A percentile compares a stretch with the other conserved stretches of the same genome.
Evolutionary conservation across 768 basidiomycete species (phyloP).

Genomic region (Scleroderma citrinum): DNA sequence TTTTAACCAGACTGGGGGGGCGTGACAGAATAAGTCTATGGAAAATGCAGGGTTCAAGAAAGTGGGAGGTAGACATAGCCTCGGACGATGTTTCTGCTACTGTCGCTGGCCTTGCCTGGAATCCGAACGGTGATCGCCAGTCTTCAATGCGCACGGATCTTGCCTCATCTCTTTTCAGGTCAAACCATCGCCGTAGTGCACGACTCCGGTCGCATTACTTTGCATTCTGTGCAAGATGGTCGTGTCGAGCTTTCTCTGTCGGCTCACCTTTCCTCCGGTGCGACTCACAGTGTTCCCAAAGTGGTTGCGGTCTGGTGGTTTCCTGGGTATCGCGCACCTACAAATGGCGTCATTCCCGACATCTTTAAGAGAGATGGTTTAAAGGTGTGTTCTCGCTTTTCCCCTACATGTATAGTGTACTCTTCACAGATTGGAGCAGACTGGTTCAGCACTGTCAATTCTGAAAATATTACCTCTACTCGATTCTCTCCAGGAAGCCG

Average conservation of each 20-base stretch:
- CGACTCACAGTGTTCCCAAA: slow-evolving; percentile 14
- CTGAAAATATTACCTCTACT: slow-evolving; percentile 65
- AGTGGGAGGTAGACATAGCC: slow-evolving; percentile 78
- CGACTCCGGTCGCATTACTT: slow-evolving; percentile 57
- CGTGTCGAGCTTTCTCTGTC: slow-evolving; percentile 44
- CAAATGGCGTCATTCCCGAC: slow-evolving; percentile 53
- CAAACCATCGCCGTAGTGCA: slow-evolving; percentile 69
- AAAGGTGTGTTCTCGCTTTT: slow-evolving; percentile 41
- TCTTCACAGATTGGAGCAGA: slow-evolving; percentile 38
- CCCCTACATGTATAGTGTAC: not conserved
- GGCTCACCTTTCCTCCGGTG: slow-evolving; percentile 20
- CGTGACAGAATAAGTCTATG: slow-evolving; percentile 70
- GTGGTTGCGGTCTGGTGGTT: slow-evolving; percentile 74
- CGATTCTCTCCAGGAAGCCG: slow-evolving; percentile 64
- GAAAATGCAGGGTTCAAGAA: slow-evolving; percentile 74
- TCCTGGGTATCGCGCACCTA: slow-evolving; percentile 37
- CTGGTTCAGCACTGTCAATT: slow-evolving; percentile 72
- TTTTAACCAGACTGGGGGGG: slow-evolving; percentile 61
- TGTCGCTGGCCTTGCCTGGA: slow-evolving; percentile 67
- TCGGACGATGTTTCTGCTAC: slow-evolving; percentile 37
- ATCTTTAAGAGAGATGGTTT: slow-evolving; percentile 64
- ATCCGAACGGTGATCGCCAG: slow-evolving; percentile 61
- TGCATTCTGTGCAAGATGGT: slow-evolving; percentile 80
- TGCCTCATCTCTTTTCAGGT: slow-evolving; percentile 32
- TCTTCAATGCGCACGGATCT: not conserved